Evolutionary conservation across 2,329 filamentous ascomycete species (phyloP).

Genomic region (Fusarium temperatum): DNA sequence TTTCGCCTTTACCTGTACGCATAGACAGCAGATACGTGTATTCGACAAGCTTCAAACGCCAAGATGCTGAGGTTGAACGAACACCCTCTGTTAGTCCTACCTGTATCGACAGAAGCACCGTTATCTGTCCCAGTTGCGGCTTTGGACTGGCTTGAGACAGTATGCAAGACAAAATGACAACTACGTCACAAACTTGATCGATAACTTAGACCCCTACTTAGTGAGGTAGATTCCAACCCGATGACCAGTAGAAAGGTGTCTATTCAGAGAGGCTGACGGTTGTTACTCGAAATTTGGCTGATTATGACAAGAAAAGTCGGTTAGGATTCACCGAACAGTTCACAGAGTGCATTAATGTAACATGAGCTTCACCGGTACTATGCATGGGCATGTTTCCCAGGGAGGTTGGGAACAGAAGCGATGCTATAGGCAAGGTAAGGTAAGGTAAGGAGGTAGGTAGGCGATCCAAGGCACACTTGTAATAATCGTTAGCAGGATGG

Average conservation of each 20-base stretch:
- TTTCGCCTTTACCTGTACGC: background rate
- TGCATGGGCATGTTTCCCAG: background rate
- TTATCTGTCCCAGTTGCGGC: background rate
- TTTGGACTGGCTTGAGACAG: background rate
- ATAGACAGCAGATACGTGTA: background rate
- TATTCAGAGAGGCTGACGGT: background rate
- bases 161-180: background rate
- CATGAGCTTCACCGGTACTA: background rate
- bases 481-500: background rate
- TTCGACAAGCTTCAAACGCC: background rate
- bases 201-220: background rate
- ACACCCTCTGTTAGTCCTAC: background rate
- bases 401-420: background rate
- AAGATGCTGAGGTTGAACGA: background rate
- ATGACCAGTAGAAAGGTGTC: background rate
- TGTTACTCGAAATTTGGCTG: background rate
- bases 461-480: background rate
- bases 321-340: background rate
- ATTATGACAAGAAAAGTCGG: background rate
- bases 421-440: background rate
- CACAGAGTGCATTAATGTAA: background rate
- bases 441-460: background rate
- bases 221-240: background rate
- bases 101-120: background rate
- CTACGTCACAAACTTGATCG: background rate